These are phyloP conservation scores for Colletotrichum cordylinicola DNA, from an alignment of 2,329 filamentous ascomycete genomes.

Conservation along the genomic window DNA sequence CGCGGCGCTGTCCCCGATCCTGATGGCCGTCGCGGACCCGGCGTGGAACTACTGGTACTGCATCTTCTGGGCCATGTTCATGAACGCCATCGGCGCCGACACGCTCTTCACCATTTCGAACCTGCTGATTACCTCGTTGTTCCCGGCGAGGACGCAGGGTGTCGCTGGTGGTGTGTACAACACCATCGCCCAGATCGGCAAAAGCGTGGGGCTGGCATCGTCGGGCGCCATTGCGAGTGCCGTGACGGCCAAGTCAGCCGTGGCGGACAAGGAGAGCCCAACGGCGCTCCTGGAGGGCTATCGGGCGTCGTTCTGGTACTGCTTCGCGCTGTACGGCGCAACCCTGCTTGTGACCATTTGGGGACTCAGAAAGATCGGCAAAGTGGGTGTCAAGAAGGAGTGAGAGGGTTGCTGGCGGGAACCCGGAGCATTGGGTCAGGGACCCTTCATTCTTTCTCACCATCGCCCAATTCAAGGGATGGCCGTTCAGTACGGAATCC, in stretches of 20 bases:
- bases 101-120: constrained; percentile 61
- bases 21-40: constrained; percentile 52
- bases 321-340: constrained; percentile 45
- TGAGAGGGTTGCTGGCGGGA: constrained; percentile 16
- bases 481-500: neutral
- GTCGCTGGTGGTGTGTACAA: constrained; percentile 67
- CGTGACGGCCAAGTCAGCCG: constrained; percentile 44
- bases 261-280: constrained; percentile 23
- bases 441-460: neutral
- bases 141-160: constrained; percentile 58
- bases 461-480: neutral
- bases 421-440: neutral
- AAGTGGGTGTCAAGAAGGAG: constrained; percentile 52
- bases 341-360: constrained; percentile 40
- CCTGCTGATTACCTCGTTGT: constrained; percentile 59
- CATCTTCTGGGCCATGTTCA: constrained; percentile 38
- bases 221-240: constrained; percentile 52
- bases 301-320: constrained; percentile 58
- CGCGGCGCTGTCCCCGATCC: constrained; percentile 44
- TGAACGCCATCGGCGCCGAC: constrained; percentile 37
- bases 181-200: constrained; percentile 62
- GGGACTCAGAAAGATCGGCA: constrained; percentile 51
- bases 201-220: constrained; percentile 55
- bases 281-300: constrained; percentile 55
- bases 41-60: constrained; percentile 50